phyloP scores from a whole-genome alignment of 148 eudicot species.

The Persicaria tinctoria region DNA sequence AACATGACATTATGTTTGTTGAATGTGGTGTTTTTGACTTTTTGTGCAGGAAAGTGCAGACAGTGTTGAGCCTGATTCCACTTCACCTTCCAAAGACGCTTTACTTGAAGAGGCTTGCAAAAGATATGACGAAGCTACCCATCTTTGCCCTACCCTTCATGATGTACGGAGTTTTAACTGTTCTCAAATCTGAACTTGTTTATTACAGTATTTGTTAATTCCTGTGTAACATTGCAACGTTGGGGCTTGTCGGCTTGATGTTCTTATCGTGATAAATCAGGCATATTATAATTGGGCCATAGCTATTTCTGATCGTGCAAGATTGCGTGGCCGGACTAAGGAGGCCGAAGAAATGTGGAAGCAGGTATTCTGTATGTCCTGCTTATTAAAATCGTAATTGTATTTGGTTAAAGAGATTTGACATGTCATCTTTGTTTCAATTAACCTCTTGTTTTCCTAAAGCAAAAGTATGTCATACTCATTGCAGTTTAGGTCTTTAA shows the following conservation, averaged over 20 bases:
- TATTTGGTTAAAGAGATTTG: background rate
- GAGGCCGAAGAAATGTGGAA: constrained; percentile 99
- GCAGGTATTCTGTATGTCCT: constrained; percentile 41
- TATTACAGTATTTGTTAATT: background rate
- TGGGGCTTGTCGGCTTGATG: background rate
- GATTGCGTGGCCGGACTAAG: constrained; percentile 94
- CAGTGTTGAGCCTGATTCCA: constrained; percentile 80
- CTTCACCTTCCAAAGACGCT: constrained; percentile 88
- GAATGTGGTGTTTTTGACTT: background rate
- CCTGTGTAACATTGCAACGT: background rate
- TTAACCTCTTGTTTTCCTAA: background rate
- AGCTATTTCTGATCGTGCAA: constrained; percentile 95
- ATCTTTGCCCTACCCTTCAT: constrained; percentile 85
- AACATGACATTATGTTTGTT: background rate
- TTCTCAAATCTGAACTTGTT: background rate
- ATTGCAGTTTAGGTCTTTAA: background rate
- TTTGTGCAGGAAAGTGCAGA: constrained; percentile 87
- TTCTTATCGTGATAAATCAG: constrained; percentile 20
- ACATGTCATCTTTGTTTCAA: background rate
- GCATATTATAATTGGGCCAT: constrained; percentile 90
- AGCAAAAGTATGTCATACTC: background rate
- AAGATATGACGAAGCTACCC: constrained; percentile 88
- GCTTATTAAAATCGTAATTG: background rate
- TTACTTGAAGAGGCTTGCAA: constrained; percentile 94
- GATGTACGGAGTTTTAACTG: constrained; percentile 48